Percentiles rank a stretch among this genome's conserved stretches.
These are phyloP conservation scores for Paracoccidioides brasiliensis DNA, from an alignment of 2,329 filamentous ascomycete genomes.

Conservation along the genomic window DNA sequence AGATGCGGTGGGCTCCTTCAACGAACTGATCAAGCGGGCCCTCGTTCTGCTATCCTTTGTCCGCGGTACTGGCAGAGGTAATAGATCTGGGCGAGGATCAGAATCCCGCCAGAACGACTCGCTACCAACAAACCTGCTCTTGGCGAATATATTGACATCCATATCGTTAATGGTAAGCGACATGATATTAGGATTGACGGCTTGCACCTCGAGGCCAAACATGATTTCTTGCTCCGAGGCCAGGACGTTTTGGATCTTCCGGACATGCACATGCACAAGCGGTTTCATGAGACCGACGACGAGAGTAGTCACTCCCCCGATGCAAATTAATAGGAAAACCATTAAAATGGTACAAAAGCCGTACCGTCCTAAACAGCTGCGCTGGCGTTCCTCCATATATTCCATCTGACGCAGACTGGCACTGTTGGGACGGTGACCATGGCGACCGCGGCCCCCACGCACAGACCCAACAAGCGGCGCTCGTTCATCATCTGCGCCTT, in stretches of 20 bases:
- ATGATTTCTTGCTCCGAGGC: constrained; percentile 92
- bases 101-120: constrained; percentile 32
- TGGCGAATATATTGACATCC: constrained; percentile 87
- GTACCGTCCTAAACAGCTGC: constrained; percentile 57
- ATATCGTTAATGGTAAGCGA: constrained; percentile 74
- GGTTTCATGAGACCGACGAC: constrained; percentile 86
- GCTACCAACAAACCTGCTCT: constrained; percentile 73
- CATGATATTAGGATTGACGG: constrained; percentile 86
- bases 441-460: constrained; percentile 46
- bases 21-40: constrained; percentile 19
- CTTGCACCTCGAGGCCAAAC: constrained; percentile 77
- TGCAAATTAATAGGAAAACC: constrained; percentile 64
- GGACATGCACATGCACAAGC: constrained; percentile 62
- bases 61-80: constrained; percentile 5
- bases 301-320: constrained; percentile 76
- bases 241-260: constrained; percentile 75
- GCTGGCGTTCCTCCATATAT: constrained; percentile 52
- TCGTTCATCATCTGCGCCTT: constrained; percentile 72
- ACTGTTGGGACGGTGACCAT: constrained; percentile 41
- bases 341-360: constrained; percentile 80
- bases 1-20: constrained; percentile 12
- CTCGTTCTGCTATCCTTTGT: constrained; percentile 21
- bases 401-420: constrained; percentile 57
- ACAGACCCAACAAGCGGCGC: constrained; percentile 62
- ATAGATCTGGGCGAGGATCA: constrained; percentile 15